phyloP scores from a whole-genome alignment of 1,284 basidiomycete genomes.

The Sanghuangporus baumii region DNA sequence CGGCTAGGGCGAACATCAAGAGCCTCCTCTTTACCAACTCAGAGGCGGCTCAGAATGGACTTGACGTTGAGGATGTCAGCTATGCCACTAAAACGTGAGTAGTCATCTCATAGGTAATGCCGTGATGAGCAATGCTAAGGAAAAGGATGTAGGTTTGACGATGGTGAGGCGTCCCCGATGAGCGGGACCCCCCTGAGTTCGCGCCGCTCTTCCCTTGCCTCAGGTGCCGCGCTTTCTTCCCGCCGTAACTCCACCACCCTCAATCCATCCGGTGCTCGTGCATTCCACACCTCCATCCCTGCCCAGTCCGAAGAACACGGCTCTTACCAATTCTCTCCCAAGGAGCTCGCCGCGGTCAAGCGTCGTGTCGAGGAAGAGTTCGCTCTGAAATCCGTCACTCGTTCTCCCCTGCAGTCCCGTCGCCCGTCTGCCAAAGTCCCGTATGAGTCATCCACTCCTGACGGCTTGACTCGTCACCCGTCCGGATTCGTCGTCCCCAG shows the following conservation, averaged over 20 bases:
- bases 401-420: background rate
- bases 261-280: background rate
- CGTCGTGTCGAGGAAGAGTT: constrained; percentile 15
- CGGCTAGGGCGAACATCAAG: background rate
- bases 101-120: background rate
- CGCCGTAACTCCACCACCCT: background rate
- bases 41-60: background rate
- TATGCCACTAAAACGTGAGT: constrained; percentile 9
- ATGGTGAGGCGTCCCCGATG: background rate
- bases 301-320: constrained; percentile 2
- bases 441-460: background rate
- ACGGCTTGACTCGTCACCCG: constrained; percentile 3
- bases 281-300: background rate
- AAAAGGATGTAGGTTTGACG: constrained; percentile 1
- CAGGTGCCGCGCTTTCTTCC: background rate
- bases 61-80: background rate
- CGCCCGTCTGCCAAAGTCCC: constrained; percentile 7
- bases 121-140: background rate
- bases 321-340: constrained; percentile 7
- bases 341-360: constrained; percentile 11
- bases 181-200: background rate
- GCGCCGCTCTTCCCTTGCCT: background rate
- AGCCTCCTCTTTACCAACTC: background rate
- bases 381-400: constrained; percentile 7
- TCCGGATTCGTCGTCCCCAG: constrained; percentile 12